Base-by-base conservation (phyloP, 2,329 filamentous ascomycete species). In the Aspergillus ibericus region DNA sequence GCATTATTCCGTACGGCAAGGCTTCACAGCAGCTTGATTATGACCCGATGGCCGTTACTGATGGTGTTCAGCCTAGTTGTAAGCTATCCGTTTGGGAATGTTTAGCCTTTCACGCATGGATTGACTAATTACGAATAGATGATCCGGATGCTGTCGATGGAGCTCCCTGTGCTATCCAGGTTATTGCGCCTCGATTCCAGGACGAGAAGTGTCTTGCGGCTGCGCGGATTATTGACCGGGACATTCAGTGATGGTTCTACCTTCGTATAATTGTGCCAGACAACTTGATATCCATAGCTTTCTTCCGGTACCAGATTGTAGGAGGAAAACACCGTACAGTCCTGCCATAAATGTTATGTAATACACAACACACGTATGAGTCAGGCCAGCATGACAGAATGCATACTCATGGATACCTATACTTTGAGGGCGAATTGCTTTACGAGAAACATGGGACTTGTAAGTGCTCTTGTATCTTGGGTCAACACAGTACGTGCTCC, bases 121-220 rank as follows among this genome's bases (percentile, higher is more conserved):
- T 18, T 18, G 16, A 66, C 54, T 32, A 13, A 35, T n/a, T 8
- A 29, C 18, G 25, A 32, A 2, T 29, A 83, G 80, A 82, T 63
- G 63, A 77, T 3, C 71, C 78, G 0, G 72, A 75, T 5, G 61
- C 65, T 0, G 67, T 75, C 0, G 75, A 82, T 40, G 80, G 78
- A 1, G 71, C 75, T 4, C 81, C 82, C 0, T 78, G 77, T 16
- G 72, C 80, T 3, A 66, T 83, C 4, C 81, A 83, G 61, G 60
- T 83, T 2, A 66, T 81, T 25, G 75, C 81, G 0, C 77, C 76
- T 9, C 72, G 74, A 0, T 77, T 81, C 70, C 75, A 77, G 51
- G 82, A 83, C 22, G 81, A 83, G 60, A 78, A 82, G 59, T 78
- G 75, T 52, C 61, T 79, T 12, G 56, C 62, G 15, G 71, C 67